A percentile compares a stretch with the other conserved stretches of the same genome.
Evolutionary conservation across 768 basidiomycete species (phyloP).

Genomic region (Guyanaporus albipodus): DNA sequence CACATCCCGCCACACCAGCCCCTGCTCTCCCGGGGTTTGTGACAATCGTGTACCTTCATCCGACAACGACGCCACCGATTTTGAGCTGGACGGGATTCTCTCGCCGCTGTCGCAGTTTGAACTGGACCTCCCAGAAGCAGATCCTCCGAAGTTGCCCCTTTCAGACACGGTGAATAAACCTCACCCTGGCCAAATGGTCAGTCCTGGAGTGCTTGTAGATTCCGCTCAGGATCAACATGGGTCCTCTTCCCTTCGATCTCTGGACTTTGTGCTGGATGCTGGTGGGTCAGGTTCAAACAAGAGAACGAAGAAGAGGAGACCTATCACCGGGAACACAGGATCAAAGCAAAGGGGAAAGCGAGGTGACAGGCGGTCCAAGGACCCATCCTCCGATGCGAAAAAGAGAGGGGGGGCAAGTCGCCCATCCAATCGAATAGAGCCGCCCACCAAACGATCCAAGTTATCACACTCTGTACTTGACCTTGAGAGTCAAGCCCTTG

Average conservation of each 20-base stretch:
- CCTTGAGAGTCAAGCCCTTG: background rate
- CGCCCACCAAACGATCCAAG: constrained; percentile 21
- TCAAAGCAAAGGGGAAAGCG: constrained; percentile 9
- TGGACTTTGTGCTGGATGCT: background rate
- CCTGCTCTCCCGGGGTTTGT: background rate
- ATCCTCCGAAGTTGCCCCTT: constrained; percentile 16
- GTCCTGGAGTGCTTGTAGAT: background rate
- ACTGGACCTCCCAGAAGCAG: constrained; percentile 19
- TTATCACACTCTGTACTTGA: constrained; percentile 1
- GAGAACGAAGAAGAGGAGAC: constrained; percentile 11
- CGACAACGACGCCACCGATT: background rate
- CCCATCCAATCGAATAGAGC: constrained; percentile 5
- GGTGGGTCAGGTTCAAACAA: background rate
- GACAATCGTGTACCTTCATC: background rate
- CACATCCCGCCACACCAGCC: background rate
- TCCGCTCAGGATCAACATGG: background rate
- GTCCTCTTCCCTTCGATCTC: background rate
- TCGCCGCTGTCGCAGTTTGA: constrained; percentile 27
- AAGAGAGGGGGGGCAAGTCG: background rate
- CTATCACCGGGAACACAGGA: background rate
- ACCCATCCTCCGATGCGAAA: background rate
- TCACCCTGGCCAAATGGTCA: constrained; percentile 5
- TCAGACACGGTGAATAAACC: constrained; percentile 22
- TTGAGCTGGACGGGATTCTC: constrained; percentile 5
- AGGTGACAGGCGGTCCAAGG: background rate